Base-by-base conservation (phyloP, 148 eudicot genomes). In the Amaranthus cruentus region DNA sequence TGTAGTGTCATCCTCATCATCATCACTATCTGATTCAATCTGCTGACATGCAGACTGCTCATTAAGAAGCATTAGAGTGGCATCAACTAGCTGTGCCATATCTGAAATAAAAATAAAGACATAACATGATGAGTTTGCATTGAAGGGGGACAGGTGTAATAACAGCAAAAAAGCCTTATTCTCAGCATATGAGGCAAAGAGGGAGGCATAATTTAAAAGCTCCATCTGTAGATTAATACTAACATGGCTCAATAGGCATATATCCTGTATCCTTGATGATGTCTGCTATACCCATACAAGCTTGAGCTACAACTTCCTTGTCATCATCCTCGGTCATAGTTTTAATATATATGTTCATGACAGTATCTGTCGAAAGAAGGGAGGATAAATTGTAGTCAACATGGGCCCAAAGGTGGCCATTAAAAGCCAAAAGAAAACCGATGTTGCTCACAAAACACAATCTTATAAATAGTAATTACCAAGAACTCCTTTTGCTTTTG, bases 281-380 rank as follows among this genome's bases (percentile, higher is more conserved):
- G 77, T 91, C 96, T 75, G 92, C 91, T 76, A 84, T 77, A 63
- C 87, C 82, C 77, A 85, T 85, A 80, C 99, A 95, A 81, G 96
- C 87, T 84, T 90, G 96, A 81, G 97, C 97, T 70, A 92, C 99
- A 74, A 95, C 99, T 86, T 95, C 97, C 78, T 95, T 92, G 83
- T 92, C 97, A 80, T 95, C 96, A 82, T 95, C 99, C 69, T 92
- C 96, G 10, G 77, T 78, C 92, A 95, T 92, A 54, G 92, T 83
- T 74, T 88, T 95, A 62, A 88, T 80, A 84, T 86, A 92, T 56
- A 95, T 92, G 62, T 89, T 90, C 94, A 95, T 83, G 71, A 90
- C 86, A 78, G 89, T 81, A 75, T 90, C 99, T 95, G 85, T 51
- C 76, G n/a, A 81, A 74, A 52, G 62, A 15, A 49, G 75, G 42